Conservation (phyloP, 495 filamentous ascomycete genomes). For the Penicillium macrosclerotiorum region DNA sequence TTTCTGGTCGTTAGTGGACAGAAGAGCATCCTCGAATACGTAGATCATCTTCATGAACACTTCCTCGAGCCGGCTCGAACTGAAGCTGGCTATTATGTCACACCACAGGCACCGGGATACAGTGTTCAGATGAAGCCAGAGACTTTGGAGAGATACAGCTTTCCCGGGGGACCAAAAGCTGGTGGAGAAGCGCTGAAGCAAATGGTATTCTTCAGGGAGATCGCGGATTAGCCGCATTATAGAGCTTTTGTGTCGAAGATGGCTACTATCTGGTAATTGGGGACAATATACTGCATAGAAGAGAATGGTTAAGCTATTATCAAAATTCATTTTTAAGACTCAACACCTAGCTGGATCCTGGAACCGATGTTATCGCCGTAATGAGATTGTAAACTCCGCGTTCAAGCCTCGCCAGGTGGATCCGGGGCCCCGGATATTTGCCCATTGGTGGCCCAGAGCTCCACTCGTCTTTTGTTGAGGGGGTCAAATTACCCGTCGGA, state of each 20-base stretch:
- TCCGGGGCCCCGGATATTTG: constrained; percentile 10
- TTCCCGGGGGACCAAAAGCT: constrained; percentile 8
- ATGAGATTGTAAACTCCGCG: too few relatives aligned
- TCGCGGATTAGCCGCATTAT: background rate
- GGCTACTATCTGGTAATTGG: too few relatives aligned
- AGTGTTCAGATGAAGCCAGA: constrained; percentile 1
- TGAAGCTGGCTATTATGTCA: constrained; percentile 83
- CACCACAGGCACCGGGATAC: constrained; percentile 71
- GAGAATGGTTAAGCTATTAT: too few relatives aligned
- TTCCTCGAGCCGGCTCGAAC: constrained; percentile 80
- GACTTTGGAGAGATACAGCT: background rate
- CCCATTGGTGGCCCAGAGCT: background rate
- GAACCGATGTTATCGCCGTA: too few relatives aligned
- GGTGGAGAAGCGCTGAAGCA: background rate
- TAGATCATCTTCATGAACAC: constrained; percentile 92
- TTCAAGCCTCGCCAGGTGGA: background rate
- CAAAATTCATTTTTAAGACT: too few relatives aligned
- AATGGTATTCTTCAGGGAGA: background rate
- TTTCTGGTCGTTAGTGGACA: constrained; percentile 86
- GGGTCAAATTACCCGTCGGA: background rate
- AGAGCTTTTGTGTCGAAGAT: too few relatives aligned
- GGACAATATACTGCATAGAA: too few relatives aligned
- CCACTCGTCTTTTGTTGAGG: background rate
- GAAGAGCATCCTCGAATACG: constrained; percentile 81
- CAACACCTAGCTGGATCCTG: too few relatives aligned